A percentile compares a stretch with the other conserved stretches of the same genome.
These are phyloP conservation scores for Fusarium graminum DNA, from an alignment of 2,329 filamentous ascomycete species.

Conservation along the genomic window DNA sequence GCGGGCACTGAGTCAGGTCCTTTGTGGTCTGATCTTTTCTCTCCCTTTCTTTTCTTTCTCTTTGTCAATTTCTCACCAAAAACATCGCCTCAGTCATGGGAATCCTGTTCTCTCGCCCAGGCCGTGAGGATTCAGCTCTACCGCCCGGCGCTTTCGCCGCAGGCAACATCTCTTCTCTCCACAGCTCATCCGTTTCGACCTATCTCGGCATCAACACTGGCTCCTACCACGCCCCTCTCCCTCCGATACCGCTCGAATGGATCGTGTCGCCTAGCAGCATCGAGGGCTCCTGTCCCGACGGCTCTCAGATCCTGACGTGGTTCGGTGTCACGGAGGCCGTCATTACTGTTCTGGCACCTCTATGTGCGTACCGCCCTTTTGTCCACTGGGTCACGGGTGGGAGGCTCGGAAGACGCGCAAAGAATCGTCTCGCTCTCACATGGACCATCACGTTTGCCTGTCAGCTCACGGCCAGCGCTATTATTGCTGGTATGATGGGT, in stretches of 20 bases:
- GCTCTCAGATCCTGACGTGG: conserved; percentile 26
- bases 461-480: conserved; percentile 41
- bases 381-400: conserved; percentile 35
- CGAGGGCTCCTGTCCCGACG: conserved; percentile 27
- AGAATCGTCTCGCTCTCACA: conserved; percentile 21
- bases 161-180: conserved; percentile 17
- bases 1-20: background rate
- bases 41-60: background rate
- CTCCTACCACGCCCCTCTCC: conserved; percentile 23
- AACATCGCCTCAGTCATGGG: conserved; percentile 1
- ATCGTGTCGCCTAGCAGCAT: conserved; percentile 26
- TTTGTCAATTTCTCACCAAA: background rate
- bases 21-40: background rate
- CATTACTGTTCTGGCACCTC: conserved; percentile 24
- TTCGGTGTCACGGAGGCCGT: conserved; percentile 43
- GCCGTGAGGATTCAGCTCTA: background rate
- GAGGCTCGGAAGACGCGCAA: conserved; percentile 30
- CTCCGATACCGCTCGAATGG: conserved; percentile 45
- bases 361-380: conserved; percentile 40
- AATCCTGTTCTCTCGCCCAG: conserved; percentile 8
- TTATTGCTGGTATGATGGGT: conserved; percentile 39
- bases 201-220: conserved; percentile 44
- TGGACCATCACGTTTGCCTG: conserved; percentile 38
- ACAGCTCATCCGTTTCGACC: conserved; percentile 36
- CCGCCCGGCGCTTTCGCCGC: background rate